A percentile compares a stretch with the other conserved stretches of the same genome.
These are phyloP conservation scores for Pilasporangium apinafurcum DNA, from an alignment of 352 stramenopile genomes.

Conservation along the genomic window DNA sequence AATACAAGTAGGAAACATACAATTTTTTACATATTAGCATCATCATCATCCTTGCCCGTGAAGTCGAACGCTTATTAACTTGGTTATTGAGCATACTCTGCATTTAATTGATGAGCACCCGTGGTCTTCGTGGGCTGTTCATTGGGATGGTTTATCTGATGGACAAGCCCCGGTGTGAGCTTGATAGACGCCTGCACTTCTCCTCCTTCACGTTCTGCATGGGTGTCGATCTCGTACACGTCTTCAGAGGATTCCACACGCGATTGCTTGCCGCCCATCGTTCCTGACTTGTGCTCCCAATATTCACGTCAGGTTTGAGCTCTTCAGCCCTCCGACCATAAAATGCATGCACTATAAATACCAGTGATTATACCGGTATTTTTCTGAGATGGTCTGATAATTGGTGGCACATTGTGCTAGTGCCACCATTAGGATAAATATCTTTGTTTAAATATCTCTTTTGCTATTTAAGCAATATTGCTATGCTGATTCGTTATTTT, in stretches of 20 bases:
- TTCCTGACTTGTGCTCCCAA: conserved; percentile 9
- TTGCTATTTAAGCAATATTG: too few species aligned
- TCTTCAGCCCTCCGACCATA: background rate
- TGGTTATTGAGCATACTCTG: conserved; percentile 29
- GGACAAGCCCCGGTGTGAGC: conserved; percentile 60
- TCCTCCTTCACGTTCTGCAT: conserved; percentile 30
- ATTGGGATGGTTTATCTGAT: conserved; percentile 59
- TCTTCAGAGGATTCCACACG: conserved; percentile 58
- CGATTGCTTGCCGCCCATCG: conserved; percentile 75
- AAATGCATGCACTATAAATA: conserved; percentile 14
- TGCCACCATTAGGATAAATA: too few species aligned
- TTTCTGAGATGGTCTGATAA: too few species aligned
- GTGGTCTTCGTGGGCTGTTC: conserved; percentile 4
- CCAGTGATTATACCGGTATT: too few species aligned
- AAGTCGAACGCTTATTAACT: background rate
- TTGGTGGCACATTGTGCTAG: too few species aligned
- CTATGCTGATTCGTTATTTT: too few species aligned
- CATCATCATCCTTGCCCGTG: background rate
- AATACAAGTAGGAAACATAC: background rate
- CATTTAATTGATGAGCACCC: conserved; percentile 11
- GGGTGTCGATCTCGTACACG: conserved; percentile 42
- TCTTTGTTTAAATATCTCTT: too few species aligned
- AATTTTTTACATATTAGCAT: too few species aligned
- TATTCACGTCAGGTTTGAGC: conserved; percentile 28
- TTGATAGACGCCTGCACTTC: conserved; percentile 48